Evolutionary conservation across 805 yeast species (phyloP), one percentile per base, ranked within the genome.

Genomic region (Pichia occidentalis): DNA sequence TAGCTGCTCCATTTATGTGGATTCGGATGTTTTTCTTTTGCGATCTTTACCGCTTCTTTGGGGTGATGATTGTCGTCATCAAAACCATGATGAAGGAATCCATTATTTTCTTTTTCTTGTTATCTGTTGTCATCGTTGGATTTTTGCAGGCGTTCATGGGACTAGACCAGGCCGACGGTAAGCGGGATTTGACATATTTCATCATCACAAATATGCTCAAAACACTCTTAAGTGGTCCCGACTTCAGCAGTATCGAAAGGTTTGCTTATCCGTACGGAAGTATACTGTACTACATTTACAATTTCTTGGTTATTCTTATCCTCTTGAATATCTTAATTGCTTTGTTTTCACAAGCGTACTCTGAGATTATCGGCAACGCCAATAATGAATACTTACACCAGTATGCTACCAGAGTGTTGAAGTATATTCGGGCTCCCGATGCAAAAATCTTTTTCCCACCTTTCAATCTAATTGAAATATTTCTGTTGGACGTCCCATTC

Each of bases 1-100:
- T 87, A 51, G 87, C 84, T 11, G 82, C 95, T 5, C 95, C 95
- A 3, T 66, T 86, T 47, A 78, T 86, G 73, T 86, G 95, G 94
- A 71, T 83, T 2, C 68, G 96, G 34, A 63, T 86, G 34, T 61
- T 86, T 39, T 67, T 86, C 25, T 85, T 70, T 59, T 68, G 85
- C 49, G 96, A 86, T 54, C 81, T 88, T 9, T 77, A 78, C 47
- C 72, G 73, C 49, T 85, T 86, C 57, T 84, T 85, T 34, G 96
- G 96, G 28, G 85, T 87, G 2, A 82, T 86, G 86, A 72, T 86
- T 45, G 90, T 86, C 21, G 90, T 86, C 4, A 63, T 84, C 34
- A 84, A 84, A 52, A 80, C 79, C 40, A 81, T 86, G 85, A 80
- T 86, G 85, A 77, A 80, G 50, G 95, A 86, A 57, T 80, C 92